Evolutionary conservation across 169 alveolate genomes (phyloP).

Genomic region (Eimeria sp.): DNA sequence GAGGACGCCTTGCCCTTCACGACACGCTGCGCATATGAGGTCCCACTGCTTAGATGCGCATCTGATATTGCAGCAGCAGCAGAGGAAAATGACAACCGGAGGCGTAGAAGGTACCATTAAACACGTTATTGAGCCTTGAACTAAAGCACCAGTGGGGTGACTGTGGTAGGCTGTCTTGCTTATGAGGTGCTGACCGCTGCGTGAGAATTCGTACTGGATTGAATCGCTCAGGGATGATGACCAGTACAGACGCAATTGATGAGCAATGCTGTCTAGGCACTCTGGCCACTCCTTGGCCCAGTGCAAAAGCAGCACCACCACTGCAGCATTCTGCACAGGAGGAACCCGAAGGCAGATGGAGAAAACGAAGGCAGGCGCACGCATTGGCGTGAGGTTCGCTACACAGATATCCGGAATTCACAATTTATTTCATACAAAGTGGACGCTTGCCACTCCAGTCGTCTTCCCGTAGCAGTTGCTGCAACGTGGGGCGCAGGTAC

Average conservation of each 20-base stretch:
- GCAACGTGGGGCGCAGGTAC: slow-evolving; percentile 42
- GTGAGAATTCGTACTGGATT: slow-evolving; percentile 24
- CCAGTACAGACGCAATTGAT: slow-evolving; percentile 60
- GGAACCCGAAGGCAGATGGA: background rate
- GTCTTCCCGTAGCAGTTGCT: slow-evolving; percentile 32
- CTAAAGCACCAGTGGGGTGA: background rate
- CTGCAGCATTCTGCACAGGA: slow-evolving; percentile 64
- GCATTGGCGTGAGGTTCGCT: background rate
- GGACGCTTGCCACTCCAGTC: slow-evolving; percentile 72
- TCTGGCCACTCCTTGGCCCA: slow-evolving; percentile 78
- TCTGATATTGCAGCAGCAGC: slow-evolving; percentile 40
- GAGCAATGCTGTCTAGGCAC: slow-evolving; percentile 63
- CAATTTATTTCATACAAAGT: background rate
- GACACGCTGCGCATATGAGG: slow-evolving; percentile 49
- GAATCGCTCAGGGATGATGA: slow-evolving; percentile 46
- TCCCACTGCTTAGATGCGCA: slow-evolving; percentile 62
- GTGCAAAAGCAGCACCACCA: slow-evolving; percentile 64
- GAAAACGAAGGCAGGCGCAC: slow-evolving; percentile 21
- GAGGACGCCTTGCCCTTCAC: slow-evolving; percentile 46
- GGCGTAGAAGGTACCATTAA: background rate
- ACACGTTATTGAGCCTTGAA: background rate
- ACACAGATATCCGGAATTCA: background rate
- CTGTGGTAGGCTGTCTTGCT: background rate
- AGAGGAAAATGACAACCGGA: background rate
- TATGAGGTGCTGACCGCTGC: background rate